A percentile compares a stretch with the other conserved stretches of the same genome.
Evolutionary conservation across 345 rosid genomes (phyloP).

Genomic region (Mallotus nudiflorus): DNA sequence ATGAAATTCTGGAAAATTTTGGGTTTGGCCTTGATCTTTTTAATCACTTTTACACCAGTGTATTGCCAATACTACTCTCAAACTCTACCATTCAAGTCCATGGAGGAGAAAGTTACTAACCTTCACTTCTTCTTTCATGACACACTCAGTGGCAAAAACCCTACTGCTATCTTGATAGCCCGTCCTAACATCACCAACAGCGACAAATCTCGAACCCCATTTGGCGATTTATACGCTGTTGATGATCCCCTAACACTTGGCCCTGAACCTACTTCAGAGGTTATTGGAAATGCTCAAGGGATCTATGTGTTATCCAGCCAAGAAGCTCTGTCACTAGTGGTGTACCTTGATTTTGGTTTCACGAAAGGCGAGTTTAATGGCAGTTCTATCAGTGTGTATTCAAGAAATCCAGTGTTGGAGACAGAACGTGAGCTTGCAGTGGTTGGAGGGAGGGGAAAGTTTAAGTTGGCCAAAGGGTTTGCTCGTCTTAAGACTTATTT

Average conservation of each 20-base stretch:
- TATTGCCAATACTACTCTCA: slow-evolving; percentile 11
- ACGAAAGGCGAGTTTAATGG: slow-evolving; percentile 23
- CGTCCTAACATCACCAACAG: slow-evolving; percentile 7
- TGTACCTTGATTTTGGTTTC: slow-evolving; percentile 14
- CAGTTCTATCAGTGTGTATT: slow-evolving; percentile 30
- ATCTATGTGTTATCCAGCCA: slow-evolving; percentile 30
- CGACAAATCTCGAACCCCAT: slow-evolving; percentile 11
- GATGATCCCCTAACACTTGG: slow-evolving; percentile 49
- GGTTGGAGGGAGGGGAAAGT: slow-evolving; percentile 36
- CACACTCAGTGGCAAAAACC: slow-evolving; percentile 11
- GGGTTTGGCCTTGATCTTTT: slow-evolving; percentile 4
- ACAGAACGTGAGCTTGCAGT: slow-evolving; percentile 29
- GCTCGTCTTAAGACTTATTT: slow-evolving; percentile 14
- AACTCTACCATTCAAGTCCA: slow-evolving; percentile 6
- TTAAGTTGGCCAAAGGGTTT: slow-evolving; percentile 31
- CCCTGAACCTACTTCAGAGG: slow-evolving; percentile 29
- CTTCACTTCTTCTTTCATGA: slow-evolving; percentile 22
- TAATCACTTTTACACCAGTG: neutral
- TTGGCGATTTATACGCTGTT: slow-evolving; percentile 39
- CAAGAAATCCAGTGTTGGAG: slow-evolving; percentile 21
- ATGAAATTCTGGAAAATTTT: slow-evolving; percentile 6
- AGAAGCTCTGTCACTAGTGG: neutral
- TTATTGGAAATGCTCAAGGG: slow-evolving; percentile 47
- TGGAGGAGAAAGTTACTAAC: slow-evolving; percentile 16
- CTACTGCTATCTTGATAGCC: slow-evolving; percentile 14